Evolutionary conservation across 495 filamentous ascomycete genomes (phyloP), one percentile per base, ranked within the genome.

Genomic region (Podospora appendiculata): DNA sequence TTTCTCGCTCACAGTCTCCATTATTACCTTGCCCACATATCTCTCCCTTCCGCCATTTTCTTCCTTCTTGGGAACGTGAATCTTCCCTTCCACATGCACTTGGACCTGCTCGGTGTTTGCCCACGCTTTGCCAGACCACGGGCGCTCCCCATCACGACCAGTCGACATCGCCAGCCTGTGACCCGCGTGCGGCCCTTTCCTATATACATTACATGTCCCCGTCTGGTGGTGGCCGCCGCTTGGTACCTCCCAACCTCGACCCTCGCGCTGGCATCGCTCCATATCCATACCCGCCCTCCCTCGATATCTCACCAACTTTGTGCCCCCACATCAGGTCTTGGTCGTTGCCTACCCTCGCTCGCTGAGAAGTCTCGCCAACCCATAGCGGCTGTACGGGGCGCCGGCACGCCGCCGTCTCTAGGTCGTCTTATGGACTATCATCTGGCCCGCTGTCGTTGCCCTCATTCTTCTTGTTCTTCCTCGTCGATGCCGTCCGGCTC

Each of bases 21-120:
- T 75, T 59, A 65, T 73, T 58, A 63, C 63, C 49, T 55, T 52
- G 54, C 64, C 59, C 64, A 65, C 65, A 61, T 56, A 63, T 60
- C 58, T 57, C 62, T 52, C 54, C 58, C 58, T 62, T 61, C 48
- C 53, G 40, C 58, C 58, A 42, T 61, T 59, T 59, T 61, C 59
- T 52, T 52, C 50, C 59, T 53, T 32, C 18, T 45, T 42, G 54
- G 51, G 45, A 61, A 56, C 57, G 25, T 25, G 25, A 25, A 25
- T 25, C 25, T 25, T 25, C 25, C 25, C 47, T 58, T 48, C 53
- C 54, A 53, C 53, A 51, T 57, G 42, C 55, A 53, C 53, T 49
- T 56, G 46, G 48, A 57, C 25, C 51, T 43, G 45, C 32, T 36
- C 41, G 45, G 51, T 45, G 54, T 57, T 54, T 60, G 46, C 53